phyloP scores from a whole-genome alignment of 768 basidiomycete species.

The Auricularia cornea region DNA sequence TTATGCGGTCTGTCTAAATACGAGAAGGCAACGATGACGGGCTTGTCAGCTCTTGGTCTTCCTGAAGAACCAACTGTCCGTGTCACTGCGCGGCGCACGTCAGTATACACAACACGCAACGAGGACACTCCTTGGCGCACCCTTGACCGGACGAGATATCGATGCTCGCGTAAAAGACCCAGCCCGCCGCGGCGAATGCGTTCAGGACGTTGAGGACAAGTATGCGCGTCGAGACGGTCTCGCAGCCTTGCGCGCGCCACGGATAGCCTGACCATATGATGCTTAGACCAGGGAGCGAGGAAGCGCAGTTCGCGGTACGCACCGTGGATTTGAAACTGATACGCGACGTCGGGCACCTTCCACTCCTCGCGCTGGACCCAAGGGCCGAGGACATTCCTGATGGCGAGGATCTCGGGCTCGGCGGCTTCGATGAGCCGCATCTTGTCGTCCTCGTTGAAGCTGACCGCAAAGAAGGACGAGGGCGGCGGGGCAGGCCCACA shows the following conservation, averaged over 20 bases:
- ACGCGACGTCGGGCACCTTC: constrained; percentile 5
- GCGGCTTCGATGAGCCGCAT: constrained; percentile 21
- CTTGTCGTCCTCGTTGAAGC: constrained; percentile 23
- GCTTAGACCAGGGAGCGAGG: background rate
- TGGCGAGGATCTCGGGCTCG: constrained; percentile 13
- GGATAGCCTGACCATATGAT: background rate
- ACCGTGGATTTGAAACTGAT: constrained; percentile 5
- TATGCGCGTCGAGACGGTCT: constrained; percentile 1
- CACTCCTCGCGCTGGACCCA: constrained; percentile 3
- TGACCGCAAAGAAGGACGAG: constrained; percentile 17
- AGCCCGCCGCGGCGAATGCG: background rate
- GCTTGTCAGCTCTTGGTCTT: background rate
- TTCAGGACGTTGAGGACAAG: constrained; percentile 3
- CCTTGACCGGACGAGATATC: constrained; percentile 3
- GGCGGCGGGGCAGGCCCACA: background rate
- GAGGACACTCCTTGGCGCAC: too few relatives aligned
- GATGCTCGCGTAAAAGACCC: constrained; percentile 1
- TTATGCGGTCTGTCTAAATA: too few relatives aligned
- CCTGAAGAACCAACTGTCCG: background rate
- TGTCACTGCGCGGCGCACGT: background rate
- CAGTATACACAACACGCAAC: too few relatives aligned
- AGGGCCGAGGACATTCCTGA: constrained; percentile 5
- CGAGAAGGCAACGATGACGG: too few relatives aligned
- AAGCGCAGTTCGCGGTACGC: background rate
- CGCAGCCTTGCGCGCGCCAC: background rate